Conservation (phyloP, 2,329 filamentous ascomycete genomes). For the Aurifilum marmelostoma region DNA sequence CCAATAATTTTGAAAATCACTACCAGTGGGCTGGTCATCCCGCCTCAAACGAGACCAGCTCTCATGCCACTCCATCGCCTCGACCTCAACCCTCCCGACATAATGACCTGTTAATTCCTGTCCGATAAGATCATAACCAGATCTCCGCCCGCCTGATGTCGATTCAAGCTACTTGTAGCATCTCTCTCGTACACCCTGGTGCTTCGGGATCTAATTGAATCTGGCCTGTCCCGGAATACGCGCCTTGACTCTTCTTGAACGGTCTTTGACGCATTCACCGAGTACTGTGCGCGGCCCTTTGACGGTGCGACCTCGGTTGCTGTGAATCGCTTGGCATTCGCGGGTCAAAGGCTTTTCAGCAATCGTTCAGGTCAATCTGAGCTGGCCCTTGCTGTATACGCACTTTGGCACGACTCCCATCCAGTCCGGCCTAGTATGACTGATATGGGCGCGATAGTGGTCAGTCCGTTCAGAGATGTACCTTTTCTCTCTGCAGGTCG, state of each 20-base stretch:
- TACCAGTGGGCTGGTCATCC: slow-evolving; percentile 50
- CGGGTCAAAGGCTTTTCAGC: slow-evolving; percentile 62
- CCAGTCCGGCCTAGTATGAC: slow-evolving; percentile 67
- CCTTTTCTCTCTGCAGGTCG: slow-evolving; percentile 60
- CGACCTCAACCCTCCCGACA: slow-evolving; percentile 50
- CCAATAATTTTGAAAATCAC: slow-evolving; percentile 55
- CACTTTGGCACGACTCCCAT: slow-evolving; percentile 61
- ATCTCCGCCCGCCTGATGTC: slow-evolving; percentile 54
- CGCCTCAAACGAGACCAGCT: slow-evolving; percentile 48
- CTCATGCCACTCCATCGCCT: slow-evolving; percentile 49
- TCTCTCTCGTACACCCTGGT: background rate
- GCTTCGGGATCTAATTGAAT: background rate
- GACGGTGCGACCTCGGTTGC: slow-evolving; percentile 79
- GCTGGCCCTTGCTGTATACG: slow-evolving; percentile 61
- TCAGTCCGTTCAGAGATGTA: slow-evolving; percentile 58
- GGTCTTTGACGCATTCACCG: slow-evolving; percentile 57
- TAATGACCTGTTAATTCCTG: slow-evolving; percentile 57
- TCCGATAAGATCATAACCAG: slow-evolving; percentile 60
- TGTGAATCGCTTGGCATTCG: slow-evolving; percentile 58
- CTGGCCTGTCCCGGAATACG: slow-evolving; percentile 52
- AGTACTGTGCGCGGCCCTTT: slow-evolving; percentile 64
- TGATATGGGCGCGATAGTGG: slow-evolving; percentile 68
- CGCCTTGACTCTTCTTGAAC: slow-evolving; percentile 72
- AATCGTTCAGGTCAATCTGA: slow-evolving; percentile 68
- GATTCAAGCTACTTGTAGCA: background rate